These are phyloP conservation scores for Trichoderma sp. DNA, from an alignment of 2,329 filamentous ascomycete genomes.

Conservation along the genomic window DNA sequence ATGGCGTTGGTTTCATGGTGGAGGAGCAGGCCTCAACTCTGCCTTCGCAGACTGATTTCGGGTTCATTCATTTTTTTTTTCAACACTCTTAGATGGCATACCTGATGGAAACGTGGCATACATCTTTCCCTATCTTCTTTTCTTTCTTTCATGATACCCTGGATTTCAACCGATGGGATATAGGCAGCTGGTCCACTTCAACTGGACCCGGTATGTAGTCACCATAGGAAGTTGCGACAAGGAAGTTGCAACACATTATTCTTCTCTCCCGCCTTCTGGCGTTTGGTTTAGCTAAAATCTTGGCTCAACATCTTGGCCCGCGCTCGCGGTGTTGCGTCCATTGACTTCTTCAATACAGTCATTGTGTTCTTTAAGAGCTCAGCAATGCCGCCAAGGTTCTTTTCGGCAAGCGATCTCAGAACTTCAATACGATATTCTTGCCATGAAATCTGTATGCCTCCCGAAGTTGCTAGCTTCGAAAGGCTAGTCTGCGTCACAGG, in stretches of 20 bases:
- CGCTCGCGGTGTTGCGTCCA: constrained; percentile 30
- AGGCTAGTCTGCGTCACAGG: constrained; percentile 70
- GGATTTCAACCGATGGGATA: constrained; percentile 33
- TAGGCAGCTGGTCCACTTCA: constrained; percentile 18
- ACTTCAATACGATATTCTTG: constrained; percentile 73
- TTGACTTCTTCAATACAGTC: constrained; percentile 62
- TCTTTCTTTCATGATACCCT: constrained; percentile 34
- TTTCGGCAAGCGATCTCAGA: constrained; percentile 61
- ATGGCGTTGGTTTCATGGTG: constrained; percentile 24
- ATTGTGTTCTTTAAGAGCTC: constrained; percentile 78
- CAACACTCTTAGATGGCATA: constrained; percentile 27
- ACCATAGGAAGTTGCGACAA: constrained; percentile 5
- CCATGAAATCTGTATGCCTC: constrained; percentile 66
- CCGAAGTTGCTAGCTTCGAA: constrained; percentile 57
- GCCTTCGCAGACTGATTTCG: constrained; percentile 23
- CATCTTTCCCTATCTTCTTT: constrained; percentile 13
- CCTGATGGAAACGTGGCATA: neutral
- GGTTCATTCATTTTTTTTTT: constrained; percentile 25
- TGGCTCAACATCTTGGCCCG: constrained; percentile 21
- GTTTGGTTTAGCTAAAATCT: neutral
- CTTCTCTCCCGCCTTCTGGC: neutral
- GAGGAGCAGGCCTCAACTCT: constrained; percentile 34
- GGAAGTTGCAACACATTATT: constrained; percentile 1
- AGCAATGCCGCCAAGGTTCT: constrained; percentile 63
- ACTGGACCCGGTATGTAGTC: constrained; percentile 16